A percentile compares a stretch with the other conserved stretches of the same genome.
These are phyloP conservation scores for Penicillium aurantiogriseum DNA, from an alignment of 2,329 filamentous ascomycete species.

Conservation along the genomic window DNA sequence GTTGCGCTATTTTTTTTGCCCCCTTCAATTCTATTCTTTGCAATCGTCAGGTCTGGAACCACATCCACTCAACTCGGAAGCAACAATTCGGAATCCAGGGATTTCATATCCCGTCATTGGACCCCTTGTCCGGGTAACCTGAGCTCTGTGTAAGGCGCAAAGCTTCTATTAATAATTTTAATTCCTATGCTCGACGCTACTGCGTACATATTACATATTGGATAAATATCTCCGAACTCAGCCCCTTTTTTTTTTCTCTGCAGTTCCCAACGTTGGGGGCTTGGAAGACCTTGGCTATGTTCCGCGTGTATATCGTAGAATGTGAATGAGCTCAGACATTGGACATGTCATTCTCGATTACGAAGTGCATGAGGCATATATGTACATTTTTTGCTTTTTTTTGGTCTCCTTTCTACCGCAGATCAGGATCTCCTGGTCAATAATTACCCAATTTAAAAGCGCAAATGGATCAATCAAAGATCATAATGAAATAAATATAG, in stretches of 20 bases:
- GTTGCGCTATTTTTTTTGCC: slow-evolving; percentile 4
- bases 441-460: not conserved
- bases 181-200: slow-evolving; percentile 6
- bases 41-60: slow-evolving; percentile 2
- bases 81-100: slow-evolving; percentile 11
- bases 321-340: not conserved
- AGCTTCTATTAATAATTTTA: slow-evolving; percentile 10
- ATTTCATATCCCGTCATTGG: slow-evolving; percentile 4
- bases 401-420: not conserved
- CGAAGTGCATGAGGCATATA: slow-evolving; percentile 5
- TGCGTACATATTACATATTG: slow-evolving; percentile 1
- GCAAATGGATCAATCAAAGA: not conserved
- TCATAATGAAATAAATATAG: not conserved
- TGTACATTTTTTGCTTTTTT: not conserved
- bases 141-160: slow-evolving; percentile 2
- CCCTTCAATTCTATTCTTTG: not conserved
- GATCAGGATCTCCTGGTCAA: not conserved
- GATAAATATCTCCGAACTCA: slow-evolving; percentile 1
- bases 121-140: not conserved
- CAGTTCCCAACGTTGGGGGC: slow-evolving; percentile 12
- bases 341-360: slow-evolving; percentile 1
- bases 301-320: not conserved
- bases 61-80: not conserved
- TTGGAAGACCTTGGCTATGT: not conserved
- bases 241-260: not conserved